Base-by-base conservation (phyloP, 805 yeast species). In the Clavispora fructus region DNA sequence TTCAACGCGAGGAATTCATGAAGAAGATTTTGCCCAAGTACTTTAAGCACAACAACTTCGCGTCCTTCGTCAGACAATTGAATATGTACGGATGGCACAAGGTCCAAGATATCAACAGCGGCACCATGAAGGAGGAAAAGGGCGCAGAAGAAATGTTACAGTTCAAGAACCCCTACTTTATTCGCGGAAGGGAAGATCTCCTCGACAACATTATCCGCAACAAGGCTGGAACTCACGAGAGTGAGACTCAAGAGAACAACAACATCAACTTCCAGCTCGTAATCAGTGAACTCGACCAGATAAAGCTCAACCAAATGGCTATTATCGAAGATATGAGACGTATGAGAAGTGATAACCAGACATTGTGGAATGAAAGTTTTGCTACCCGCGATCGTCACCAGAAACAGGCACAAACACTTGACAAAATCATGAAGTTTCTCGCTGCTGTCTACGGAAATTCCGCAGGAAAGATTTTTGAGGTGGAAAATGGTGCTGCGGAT, bases 51-150 rank as follows among this genome's bases (percentile, higher is more conserved):
- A 85, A 87, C 50, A 92, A 94, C 63, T 91, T 94, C 68, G 95
- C 98, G 17, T 83, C 94, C 29, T 94, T 94, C 74, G 98, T 94
- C 13, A 80, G 99, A 51, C 99, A 92, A 63, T 74, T 92, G 58
- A 92, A 92, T 67, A 92, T 94, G 99, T 94, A 94, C 63, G 99
- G 99, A 10, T 94, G 97, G 97, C 98, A 91, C 70, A 94, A 94
- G 67, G 94, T 94, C 4, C 99, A 94, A 66, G 98, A 94, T 65
- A 81, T 91, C 19, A 86, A 70, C 47, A 77, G 85, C 25, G 97
- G 95, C 2, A 77, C 91, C 5, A 67, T 82, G 48, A 60, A 60
- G 40, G 65, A 62, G 33, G 71, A 77, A 46, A 69, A 65, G 35
- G 74, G 69, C 47, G 67, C 68, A 37, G 97, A 91, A 46, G 98